Conservation (phyloP, 2,329 filamentous ascomycete species). For the Corniculantispora saksenae region DNA sequence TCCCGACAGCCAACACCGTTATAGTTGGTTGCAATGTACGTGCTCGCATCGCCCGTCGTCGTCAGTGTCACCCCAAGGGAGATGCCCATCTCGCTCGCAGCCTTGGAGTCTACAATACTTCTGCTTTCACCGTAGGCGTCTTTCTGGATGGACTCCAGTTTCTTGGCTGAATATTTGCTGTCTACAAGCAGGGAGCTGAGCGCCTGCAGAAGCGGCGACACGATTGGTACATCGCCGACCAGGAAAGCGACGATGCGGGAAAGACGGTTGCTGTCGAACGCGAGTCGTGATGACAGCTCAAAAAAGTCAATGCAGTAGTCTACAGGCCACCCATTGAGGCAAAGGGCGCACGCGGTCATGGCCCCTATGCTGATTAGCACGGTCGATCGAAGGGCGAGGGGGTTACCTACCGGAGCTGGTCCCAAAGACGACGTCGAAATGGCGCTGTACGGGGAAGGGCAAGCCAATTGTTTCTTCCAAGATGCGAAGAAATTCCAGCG, state of each 20-base stretch:
- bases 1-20: too few relatives aligned
- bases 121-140: conserved; percentile 14
- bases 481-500: conserved; percentile 15
- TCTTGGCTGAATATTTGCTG: conserved; percentile 18
- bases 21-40: too few relatives aligned
- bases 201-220: conserved; percentile 10
- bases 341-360: conserved; percentile 19
- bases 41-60: too few relatives aligned
- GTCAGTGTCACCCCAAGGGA: too few relatives aligned
- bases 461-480: conserved; percentile 18
- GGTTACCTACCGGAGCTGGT: conserved; percentile 19
- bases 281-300: conserved; percentile 9
- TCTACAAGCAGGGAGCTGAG: conserved; percentile 16
- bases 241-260: conserved; percentile 3
- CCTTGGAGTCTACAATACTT: conserved; percentile 10
- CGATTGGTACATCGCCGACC: conserved; percentile 13
- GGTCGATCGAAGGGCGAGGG: not conserved
- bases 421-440: conserved; percentile 21
- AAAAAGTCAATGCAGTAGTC: conserved; percentile 19
- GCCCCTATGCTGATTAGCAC: conserved; percentile 11
- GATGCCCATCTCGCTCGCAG: conserved; percentile 17
- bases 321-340: conserved; percentile 20
- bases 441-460: conserved; percentile 16
- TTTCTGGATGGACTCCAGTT: conserved; percentile 17
- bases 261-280: conserved; percentile 10